These are phyloP conservation scores for Podospora anserina DNA, from an alignment of 495 filamentous ascomycete species.

Conservation along the genomic window DNA sequence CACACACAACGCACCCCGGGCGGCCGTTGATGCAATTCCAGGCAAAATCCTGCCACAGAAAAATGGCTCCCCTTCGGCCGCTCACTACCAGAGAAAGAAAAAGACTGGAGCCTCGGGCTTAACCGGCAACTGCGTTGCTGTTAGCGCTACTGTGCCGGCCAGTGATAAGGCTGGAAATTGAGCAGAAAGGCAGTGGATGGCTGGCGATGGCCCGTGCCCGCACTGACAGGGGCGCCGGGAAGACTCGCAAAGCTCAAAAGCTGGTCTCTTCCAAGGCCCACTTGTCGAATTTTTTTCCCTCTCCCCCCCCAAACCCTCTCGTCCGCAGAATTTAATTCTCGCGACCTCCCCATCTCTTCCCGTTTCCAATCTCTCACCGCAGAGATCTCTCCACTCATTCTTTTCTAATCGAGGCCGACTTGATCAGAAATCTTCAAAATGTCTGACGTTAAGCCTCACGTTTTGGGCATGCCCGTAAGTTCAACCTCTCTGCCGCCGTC, in stretches of 20 bases:
- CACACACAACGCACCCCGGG: not conserved
- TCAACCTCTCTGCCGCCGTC: constrained; percentile 24
- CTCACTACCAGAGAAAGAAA: constrained; percentile 12
- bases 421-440: constrained; percentile 57
- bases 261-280: constrained; percentile 30
- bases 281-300: constrained; percentile 35
- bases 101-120: constrained; percentile 34
- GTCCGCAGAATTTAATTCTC: constrained; percentile 47
- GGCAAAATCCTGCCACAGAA: not conserved
- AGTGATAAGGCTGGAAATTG: constrained; percentile 18
- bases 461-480: constrained; percentile 89
- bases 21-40: constrained; percentile 2
- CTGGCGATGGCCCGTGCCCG: constrained; percentile 28
- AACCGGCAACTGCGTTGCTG: constrained; percentile 30
- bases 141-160: constrained; percentile 21
- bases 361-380: constrained; percentile 34
- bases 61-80: constrained; percentile 15
- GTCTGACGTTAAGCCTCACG: constrained; percentile 47
- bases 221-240: constrained; percentile 33
- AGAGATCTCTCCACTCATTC: constrained; percentile 46
- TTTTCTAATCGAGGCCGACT: constrained; percentile 47
- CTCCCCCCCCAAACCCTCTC: constrained; percentile 29
- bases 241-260: constrained; percentile 38
- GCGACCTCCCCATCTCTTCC: constrained; percentile 36
- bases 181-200: constrained; percentile 20